Conservation (phyloP, 495 filamentous ascomycete species). For the Emericellopsis terricola region DNA sequence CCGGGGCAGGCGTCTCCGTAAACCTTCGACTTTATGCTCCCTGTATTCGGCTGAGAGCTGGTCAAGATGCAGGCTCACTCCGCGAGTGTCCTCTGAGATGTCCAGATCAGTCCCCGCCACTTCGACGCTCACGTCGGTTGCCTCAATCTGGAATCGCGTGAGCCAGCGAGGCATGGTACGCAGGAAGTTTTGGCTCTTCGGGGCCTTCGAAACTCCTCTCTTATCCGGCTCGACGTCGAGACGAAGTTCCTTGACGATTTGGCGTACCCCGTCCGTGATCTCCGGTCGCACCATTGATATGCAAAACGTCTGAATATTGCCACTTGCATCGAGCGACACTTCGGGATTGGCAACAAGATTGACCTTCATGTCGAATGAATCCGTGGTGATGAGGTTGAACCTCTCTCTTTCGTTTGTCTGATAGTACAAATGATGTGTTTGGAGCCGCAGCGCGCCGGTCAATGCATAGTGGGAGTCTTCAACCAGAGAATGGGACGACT, state of each 20-base stretch:
- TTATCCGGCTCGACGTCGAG: constrained; percentile 43
- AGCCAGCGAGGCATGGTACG: constrained; percentile 73
- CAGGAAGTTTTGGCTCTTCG: constrained; percentile 44
- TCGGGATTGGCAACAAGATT: constrained; percentile 74
- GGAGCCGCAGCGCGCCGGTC: constrained; percentile 59
- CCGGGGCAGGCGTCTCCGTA: constrained; percentile 28
- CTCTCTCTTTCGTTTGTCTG: constrained; percentile 66
- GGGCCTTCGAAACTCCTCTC: constrained; percentile 25
- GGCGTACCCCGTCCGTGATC: constrained; percentile 77
- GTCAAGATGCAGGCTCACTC: constrained; percentile 71
- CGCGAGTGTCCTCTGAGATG: constrained; percentile 60
- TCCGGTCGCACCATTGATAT: constrained; percentile 80
- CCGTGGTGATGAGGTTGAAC: constrained; percentile 71
- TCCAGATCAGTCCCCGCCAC: constrained; percentile 73
- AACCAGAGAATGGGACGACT: constrained; percentile 80
- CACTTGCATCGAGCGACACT: constrained; percentile 62
- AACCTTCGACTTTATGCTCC: constrained; percentile 49
- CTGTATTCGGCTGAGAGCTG: constrained; percentile 86
- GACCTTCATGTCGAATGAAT: constrained; percentile 69
- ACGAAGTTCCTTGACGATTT: constrained; percentile 70
- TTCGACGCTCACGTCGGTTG: constrained; percentile 75
- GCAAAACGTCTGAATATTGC: constrained; percentile 69
- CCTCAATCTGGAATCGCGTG: constrained; percentile 64
- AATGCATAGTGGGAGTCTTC: constrained; percentile 78
- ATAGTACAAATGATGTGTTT: constrained; percentile 88